A percentile compares a stretch with the other conserved stretches of the same genome.
Evolutionary conservation across 2,329 filamentous ascomycete genomes (phyloP).

Genomic region (Ascochyta fabae): DNA sequence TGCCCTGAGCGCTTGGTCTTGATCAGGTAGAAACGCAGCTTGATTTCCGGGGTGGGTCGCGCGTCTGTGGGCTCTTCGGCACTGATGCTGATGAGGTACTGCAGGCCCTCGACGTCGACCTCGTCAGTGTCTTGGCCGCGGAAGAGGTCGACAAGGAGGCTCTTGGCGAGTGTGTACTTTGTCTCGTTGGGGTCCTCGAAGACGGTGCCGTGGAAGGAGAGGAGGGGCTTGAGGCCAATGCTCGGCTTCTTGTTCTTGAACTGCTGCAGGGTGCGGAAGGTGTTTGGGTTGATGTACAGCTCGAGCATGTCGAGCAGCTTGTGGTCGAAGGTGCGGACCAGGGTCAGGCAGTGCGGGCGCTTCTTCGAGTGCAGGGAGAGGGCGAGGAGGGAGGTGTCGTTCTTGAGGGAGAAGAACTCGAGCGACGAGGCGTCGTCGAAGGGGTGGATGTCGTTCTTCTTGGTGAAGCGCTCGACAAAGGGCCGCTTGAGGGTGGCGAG

Average conservation of each 20-base stretch:
- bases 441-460: slow-evolving; percentile 95
- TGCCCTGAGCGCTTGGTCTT: slow-evolving; percentile 85
- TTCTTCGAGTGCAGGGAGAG: slow-evolving; percentile 92
- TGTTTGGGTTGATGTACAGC: slow-evolving; percentile 78
- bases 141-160: slow-evolving; percentile 88
- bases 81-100: slow-evolving; percentile 84
- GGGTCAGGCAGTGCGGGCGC: slow-evolving; percentile 86
- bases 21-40: slow-evolving; percentile 83
- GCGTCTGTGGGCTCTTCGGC: slow-evolving; percentile 65
- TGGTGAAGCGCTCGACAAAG: slow-evolving; percentile 87
- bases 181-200: slow-evolving; percentile 83
- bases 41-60: slow-evolving; percentile 56
- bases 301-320: slow-evolving; percentile 96
- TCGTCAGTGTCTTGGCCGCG: slow-evolving; percentile 78
- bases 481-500: slow-evolving; percentile 85
- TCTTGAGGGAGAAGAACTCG: slow-evolving; percentile 96
- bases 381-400: slow-evolving; percentile 85
- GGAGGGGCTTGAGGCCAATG: slow-evolving; percentile 84
- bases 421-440: slow-evolving; percentile 89
- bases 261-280: slow-evolving; percentile 71
- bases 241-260: slow-evolving; percentile 72
- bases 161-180: slow-evolving; percentile 86
- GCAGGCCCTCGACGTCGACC: slow-evolving; percentile 93
- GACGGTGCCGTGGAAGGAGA: slow-evolving; percentile 86
- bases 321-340: slow-evolving; percentile 82